phyloP scores from a whole-genome alignment of 2,329 filamentous ascomycete species.

The Fusarium sp. region DNA sequence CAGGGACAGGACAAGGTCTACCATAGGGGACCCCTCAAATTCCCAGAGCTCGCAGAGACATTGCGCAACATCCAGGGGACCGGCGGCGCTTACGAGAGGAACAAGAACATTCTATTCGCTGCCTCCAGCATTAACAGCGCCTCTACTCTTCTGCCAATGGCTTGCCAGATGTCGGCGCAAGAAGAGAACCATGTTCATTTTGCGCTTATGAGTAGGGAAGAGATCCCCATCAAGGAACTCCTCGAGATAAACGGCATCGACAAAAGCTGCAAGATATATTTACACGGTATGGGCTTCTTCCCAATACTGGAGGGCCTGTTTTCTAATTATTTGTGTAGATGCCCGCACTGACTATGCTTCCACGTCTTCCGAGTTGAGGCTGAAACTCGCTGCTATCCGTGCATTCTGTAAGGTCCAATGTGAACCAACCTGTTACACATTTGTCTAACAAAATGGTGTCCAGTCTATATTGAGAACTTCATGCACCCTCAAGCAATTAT shows the following conservation, averaged over 20 bases:
- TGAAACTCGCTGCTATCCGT: conserved; percentile 69
- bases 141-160: conserved; percentile 77
- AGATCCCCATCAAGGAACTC: conserved; percentile 73
- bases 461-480: conserved; percentile 73
- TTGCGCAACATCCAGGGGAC: conserved; percentile 67
- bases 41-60: conserved; percentile 69
- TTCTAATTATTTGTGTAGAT: conserved; percentile 57
- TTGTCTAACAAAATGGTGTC: not conserved
- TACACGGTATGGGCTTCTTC: conserved; percentile 56
- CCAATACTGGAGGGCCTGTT: not conserved
- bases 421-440: not conserved
- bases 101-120: conserved; percentile 81
- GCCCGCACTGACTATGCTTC: conserved; percentile 77
- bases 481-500: conserved; percentile 81
- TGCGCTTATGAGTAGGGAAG: conserved; percentile 76
- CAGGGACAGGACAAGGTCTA: conserved; percentile 54
- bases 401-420: conserved; percentile 64
- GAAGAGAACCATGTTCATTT: conserved; percentile 81
- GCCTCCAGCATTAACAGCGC: conserved; percentile 78
- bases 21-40: conserved; percentile 73
- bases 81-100: conserved; percentile 58
- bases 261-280: conserved; percentile 70
- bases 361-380: conserved; percentile 73
- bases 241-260: conserved; percentile 82
- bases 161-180: conserved; percentile 82